phyloP scores from a whole-genome alignment of 768 basidiomycete species.

The Rossbeevera mucosa region DNA sequence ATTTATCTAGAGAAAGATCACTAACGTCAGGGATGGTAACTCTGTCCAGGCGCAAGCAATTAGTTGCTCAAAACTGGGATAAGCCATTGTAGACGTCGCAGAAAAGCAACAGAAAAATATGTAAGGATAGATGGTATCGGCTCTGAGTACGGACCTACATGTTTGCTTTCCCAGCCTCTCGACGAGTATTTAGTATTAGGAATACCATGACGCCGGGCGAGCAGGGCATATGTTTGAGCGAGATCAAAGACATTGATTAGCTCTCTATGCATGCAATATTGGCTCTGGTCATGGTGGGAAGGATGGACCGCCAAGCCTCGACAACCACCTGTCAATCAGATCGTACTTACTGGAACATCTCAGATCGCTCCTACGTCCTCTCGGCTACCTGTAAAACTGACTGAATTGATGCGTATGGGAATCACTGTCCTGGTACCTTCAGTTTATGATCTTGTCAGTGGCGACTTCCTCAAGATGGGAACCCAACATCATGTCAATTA shows the following conservation, averaged over 20 bases:
- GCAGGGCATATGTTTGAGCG: conserved; percentile 68
- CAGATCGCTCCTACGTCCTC: too few relatives aligned
- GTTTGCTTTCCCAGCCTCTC: background rate
- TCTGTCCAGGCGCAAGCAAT: conserved; percentile 15
- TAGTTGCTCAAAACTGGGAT: background rate
- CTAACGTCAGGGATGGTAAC: conserved; percentile 30
- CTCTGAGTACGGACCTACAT: conserved; percentile 25
- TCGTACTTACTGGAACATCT: too few relatives aligned
- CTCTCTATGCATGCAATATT: background rate
- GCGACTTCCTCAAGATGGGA: background rate
- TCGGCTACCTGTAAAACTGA: too few relatives aligned
- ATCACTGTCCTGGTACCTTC: background rate
- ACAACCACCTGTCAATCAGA: too few relatives aligned
- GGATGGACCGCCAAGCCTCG: too few relatives aligned
- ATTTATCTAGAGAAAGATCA: conserved; percentile 31
- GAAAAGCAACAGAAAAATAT: conserved; percentile 25
- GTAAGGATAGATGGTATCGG: conserved; percentile 53
- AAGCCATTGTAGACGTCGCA: too few relatives aligned
- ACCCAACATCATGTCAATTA: too few relatives aligned
- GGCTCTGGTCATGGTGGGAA: conserved; percentile 39
- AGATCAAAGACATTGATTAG: conserved; percentile 38
- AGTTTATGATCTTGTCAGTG: background rate
- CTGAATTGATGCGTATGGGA: too few relatives aligned
- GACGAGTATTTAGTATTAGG: conserved; percentile 50
- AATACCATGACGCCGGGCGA: conserved; percentile 74